These are phyloP conservation scores for Pythium periplocum DNA, from an alignment of 352 stramenopile species.

Conservation along the genomic window DNA sequence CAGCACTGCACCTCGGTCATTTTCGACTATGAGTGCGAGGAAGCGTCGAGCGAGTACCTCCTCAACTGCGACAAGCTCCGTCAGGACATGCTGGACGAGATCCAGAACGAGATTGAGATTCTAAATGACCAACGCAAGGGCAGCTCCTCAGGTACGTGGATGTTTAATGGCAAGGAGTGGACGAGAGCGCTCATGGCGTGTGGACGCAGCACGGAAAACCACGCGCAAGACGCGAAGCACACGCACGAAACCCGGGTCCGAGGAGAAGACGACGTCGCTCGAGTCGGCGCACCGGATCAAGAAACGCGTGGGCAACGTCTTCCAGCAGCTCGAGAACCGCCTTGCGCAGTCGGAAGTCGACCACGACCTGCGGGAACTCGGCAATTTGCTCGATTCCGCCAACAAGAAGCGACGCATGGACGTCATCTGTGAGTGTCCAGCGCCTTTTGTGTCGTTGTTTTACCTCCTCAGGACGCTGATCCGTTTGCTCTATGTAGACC, in stretches of 20 bases:
- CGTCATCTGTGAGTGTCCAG: conserved; percentile 12
- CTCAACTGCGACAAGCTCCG: conserved; percentile 73
- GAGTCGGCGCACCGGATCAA: conserved; percentile 68
- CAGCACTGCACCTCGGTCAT: conserved; percentile 55
- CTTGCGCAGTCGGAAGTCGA: conserved; percentile 69
- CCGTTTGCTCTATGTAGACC: conserved; percentile 3
- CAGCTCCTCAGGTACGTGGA: conserved; percentile 30
- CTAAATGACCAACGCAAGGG: conserved; percentile 70
- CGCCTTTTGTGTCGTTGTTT: conserved; percentile 3
- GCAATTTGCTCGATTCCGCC: conserved; percentile 14
- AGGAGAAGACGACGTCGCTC: conserved; percentile 26
- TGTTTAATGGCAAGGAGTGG: conserved; percentile 1
- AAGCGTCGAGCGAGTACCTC: conserved; percentile 71
- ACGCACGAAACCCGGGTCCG: conserved; percentile 41
- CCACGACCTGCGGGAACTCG: conserved; percentile 61
- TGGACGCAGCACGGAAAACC: conserved; percentile 43
- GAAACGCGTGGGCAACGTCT: conserved; percentile 59
- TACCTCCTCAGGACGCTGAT: neutral
- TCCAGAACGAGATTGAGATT: conserved; percentile 83
- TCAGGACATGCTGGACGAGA: conserved; percentile 83
- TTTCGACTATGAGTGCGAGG: conserved; percentile 78
- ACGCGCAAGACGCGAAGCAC: conserved; percentile 75
- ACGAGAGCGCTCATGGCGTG: conserved; percentile 1
- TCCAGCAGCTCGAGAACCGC: conserved; percentile 65
- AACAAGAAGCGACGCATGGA: conserved; percentile 73